Evolutionary conservation across 2,329 filamentous ascomycete species (phyloP).

Genomic region (Venturia oleaginea): DNA sequence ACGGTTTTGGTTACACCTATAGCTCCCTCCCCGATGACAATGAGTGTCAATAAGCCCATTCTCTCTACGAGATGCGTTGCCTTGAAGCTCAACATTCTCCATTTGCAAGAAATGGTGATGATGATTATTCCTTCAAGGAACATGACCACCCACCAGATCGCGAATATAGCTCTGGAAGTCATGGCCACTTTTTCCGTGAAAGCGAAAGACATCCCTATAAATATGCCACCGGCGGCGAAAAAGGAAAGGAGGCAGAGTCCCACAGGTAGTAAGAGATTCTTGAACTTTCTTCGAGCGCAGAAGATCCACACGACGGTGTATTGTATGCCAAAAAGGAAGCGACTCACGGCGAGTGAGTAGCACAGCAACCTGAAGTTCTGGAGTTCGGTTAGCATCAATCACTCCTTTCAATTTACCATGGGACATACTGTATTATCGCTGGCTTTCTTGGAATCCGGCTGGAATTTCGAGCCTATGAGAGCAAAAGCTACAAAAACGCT

Average conservation of each 20-base stretch:
- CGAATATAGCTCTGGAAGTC: constrained; percentile 19
- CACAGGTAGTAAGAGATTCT: not conserved
- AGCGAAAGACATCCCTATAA: constrained; percentile 5
- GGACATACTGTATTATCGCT: not conserved
- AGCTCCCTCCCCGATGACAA: constrained; percentile 58
- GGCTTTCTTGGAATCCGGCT: constrained; percentile 19
- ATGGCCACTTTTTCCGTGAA: not conserved
- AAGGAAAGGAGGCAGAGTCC: constrained; percentile 7
- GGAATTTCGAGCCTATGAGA: constrained; percentile 28
- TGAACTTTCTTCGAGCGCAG: not conserved
- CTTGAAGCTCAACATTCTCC: constrained; percentile 50
- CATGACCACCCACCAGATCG: constrained; percentile 36
- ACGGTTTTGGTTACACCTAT: constrained; percentile 52
- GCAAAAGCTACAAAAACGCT: constrained; percentile 29
- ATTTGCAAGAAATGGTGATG: constrained; percentile 46
- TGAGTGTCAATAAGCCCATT: constrained; percentile 54
- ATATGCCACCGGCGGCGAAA: constrained; percentile 5
- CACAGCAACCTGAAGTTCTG: constrained; percentile 11
- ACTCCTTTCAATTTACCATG: not conserved
- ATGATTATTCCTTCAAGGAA: constrained; percentile 43
- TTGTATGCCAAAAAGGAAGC: constrained; percentile 8
- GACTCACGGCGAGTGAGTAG: constrained; percentile 5
- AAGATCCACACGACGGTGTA: constrained; percentile 9
- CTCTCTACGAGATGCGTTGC: constrained; percentile 55
- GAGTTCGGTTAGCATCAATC: not conserved